Evolutionary conservation across 2,329 filamentous ascomycete genomes (phyloP).

Genomic region (Berkeleyomyces rouxiae): DNA sequence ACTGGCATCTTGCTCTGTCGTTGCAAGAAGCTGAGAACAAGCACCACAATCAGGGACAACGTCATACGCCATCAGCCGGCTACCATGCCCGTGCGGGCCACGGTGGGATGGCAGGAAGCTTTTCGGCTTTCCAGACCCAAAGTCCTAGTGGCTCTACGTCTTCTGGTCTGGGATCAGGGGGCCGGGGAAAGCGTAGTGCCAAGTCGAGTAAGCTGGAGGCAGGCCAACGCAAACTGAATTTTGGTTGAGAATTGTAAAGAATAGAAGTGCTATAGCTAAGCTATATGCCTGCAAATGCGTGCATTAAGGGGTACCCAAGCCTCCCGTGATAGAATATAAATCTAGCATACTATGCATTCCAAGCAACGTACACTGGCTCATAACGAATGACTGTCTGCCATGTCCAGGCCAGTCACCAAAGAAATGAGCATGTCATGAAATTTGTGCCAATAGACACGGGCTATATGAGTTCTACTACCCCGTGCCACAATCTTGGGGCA

Average conservation of each 20-base stretch:
- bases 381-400: no score
- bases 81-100: neutral
- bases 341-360: no score
- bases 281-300: neutral
- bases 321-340: no score
- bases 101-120: neutral
- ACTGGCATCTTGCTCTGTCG: constrained; percentile 90
- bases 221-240: constrained; percentile 43
- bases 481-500: neutral
- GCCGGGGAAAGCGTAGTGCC: constrained; percentile 19
- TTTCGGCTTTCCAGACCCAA: neutral
- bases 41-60: neutral
- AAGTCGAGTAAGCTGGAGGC: constrained; percentile 31
- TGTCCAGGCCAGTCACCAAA: no score
- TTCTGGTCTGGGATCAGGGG: constrained; percentile 14
- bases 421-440: no score
- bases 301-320: no score
- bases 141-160: neutral
- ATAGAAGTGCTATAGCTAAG: neutral
- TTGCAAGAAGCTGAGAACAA: constrained; percentile 43
- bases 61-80: neutral
- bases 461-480: neutral
- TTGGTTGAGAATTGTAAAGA: constrained; percentile 29
- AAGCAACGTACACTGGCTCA: no score
- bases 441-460: neutral